Evolutionary conservation across 768 basidiomycete genomes (phyloP).

Genomic region (Mycena leptocephala): DNA sequence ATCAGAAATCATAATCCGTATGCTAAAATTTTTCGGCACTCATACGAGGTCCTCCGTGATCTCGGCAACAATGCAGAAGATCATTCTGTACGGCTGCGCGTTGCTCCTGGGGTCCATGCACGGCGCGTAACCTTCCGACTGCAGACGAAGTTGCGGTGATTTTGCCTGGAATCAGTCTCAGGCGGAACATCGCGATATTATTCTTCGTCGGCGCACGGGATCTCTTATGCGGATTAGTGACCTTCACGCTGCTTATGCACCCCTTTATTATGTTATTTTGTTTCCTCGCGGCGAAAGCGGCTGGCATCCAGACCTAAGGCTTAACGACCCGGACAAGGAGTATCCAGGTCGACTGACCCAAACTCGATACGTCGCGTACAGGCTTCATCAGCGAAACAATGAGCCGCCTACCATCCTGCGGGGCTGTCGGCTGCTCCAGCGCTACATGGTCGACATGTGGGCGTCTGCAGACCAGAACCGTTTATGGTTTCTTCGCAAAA

Average conservation of each 20-base stretch:
- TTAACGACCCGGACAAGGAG: neutral
- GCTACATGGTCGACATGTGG: neutral
- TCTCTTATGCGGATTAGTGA: neutral
- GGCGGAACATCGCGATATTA: neutral
- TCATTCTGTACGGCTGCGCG: neutral
- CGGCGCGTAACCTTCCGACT: neutral
- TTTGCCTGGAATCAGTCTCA: neutral
- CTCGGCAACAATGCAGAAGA: neutral
- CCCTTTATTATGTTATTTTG: neutral
- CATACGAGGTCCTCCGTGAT: neutral
- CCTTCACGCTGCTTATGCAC: neutral
- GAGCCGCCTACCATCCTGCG: neutral
- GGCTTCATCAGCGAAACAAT: neutral
- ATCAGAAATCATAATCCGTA: neutral
- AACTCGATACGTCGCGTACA: neutral
- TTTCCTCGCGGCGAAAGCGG: neutral
- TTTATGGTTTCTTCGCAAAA: neutral
- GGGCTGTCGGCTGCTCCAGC: neutral
- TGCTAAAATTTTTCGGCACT: neutral
- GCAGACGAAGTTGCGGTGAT: slow-evolving; percentile 4
- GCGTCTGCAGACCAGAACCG: neutral
- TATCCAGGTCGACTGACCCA: neutral
- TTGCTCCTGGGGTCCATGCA: neutral
- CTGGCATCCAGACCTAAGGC: neutral
- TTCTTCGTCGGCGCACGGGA: neutral